Percentiles rank a stretch among this genome's conserved stretches.
These are phyloP conservation scores for Ustilago tritici DNA, from an alignment of 1,284 basidiomycete genomes.

Conservation along the genomic window DNA sequence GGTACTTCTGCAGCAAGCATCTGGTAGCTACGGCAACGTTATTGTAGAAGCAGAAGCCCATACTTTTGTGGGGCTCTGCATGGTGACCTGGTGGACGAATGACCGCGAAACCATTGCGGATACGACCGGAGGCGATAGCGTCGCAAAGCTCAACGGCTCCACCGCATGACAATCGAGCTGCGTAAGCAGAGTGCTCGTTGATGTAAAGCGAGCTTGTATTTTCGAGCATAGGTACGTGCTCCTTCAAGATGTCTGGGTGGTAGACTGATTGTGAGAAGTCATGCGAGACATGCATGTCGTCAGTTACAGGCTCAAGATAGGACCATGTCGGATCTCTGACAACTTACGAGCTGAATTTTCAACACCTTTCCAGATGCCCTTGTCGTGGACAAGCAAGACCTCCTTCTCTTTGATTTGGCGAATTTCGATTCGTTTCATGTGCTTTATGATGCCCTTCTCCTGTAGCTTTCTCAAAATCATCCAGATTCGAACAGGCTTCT, in stretches of 20 bases:
- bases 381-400: constrained; percentile 86
- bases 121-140: constrained; percentile 83
- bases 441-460: constrained; percentile 72
- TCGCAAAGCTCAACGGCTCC: constrained; percentile 92
- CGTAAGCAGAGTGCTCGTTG: constrained; percentile 83
- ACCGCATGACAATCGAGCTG: constrained; percentile 89
- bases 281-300: neutral
- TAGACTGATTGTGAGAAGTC: neutral
- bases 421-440: constrained; percentile 83
- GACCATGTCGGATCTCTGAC: neutral
- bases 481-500: constrained; percentile 87
- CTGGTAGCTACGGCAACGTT: constrained; percentile 91
- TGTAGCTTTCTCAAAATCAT: constrained; percentile 75
- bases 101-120: constrained; percentile 92
- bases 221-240: constrained; percentile 79
- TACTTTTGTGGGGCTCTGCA: constrained; percentile 95
- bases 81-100: constrained; percentile 98
- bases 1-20: constrained; percentile 74
- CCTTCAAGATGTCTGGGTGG: constrained; percentile 48
- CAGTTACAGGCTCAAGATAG: neutral
- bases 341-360: constrained; percentile 79
- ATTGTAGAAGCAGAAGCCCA: constrained; percentile 99
- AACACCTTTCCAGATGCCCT: constrained; percentile 91
- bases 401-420: constrained; percentile 82
- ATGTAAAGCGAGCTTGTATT: constrained; percentile 88